phyloP scores from a whole-genome alignment of 306 rosid species.

The Betula pendula region DNA sequence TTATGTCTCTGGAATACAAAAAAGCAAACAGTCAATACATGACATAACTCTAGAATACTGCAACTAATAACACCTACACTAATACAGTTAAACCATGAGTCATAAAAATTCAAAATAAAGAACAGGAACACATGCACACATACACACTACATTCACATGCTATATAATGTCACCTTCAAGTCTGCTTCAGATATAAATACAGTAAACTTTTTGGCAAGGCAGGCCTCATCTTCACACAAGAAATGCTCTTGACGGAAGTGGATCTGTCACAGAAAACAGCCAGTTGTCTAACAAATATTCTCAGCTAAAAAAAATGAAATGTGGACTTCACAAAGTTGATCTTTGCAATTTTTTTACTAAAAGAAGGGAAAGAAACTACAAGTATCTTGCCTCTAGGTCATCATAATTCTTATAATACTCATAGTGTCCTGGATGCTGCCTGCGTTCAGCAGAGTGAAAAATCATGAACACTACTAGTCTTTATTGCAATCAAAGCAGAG shows the following conservation, averaged over 20 bases:
- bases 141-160: slow-evolving; percentile 3
- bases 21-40: slow-evolving; percentile 7
- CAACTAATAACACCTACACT: not conserved
- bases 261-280: slow-evolving; percentile 47
- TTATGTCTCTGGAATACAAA: slow-evolving; percentile 72
- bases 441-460: slow-evolving; percentile 38
- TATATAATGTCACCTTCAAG: slow-evolving; percentile 75
- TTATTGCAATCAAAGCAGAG: slow-evolving; percentile 9
- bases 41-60: slow-evolving; percentile 29
- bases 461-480: slow-evolving; percentile 20
- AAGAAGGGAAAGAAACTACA: slow-evolving; percentile 2
- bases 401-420: slow-evolving; percentile 88
- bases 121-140: slow-evolving; percentile 2
- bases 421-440: slow-evolving; percentile 86
- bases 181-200: slow-evolving; percentile 85
- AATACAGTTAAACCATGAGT: not conserved
- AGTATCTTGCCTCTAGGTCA: slow-evolving; percentile 85
- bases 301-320: slow-evolving; percentile 16
- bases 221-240: slow-evolving; percentile 93
- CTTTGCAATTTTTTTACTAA: not conserved
- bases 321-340: not conserved
- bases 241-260: slow-evolving; percentile 91
- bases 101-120: slow-evolving; percentile 14
- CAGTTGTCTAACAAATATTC: slow-evolving; percentile 23
- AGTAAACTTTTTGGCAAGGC: slow-evolving; percentile 82